Evolutionary conservation across 1,284 basidiomycete genomes (phyloP).

Genomic region (Rhodotorula mucilaginosa): DNA sequence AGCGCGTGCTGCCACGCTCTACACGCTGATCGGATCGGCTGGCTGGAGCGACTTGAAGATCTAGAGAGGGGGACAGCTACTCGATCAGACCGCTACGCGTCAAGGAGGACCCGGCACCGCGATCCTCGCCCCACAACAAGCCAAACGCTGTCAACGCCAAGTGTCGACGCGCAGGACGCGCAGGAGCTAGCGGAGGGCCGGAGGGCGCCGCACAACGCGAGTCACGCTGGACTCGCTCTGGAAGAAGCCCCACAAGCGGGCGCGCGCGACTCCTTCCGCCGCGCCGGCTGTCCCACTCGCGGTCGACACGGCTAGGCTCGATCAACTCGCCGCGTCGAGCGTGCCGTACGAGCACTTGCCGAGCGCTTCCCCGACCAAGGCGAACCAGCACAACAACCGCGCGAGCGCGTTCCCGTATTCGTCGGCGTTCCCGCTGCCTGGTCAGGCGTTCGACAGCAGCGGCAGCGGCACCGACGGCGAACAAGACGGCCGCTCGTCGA

Average conservation of each 20-base stretch:
- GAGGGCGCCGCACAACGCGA: neutral
- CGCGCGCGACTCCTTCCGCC: neutral
- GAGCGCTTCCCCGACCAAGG: conserved; percentile 25
- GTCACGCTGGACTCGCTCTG: conserved; percentile 30
- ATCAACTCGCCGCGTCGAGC: conserved; percentile 19
- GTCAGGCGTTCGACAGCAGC: conserved; percentile 7
- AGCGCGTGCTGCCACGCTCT: no score
- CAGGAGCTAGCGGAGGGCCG: no score
- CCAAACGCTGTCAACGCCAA: neutral
- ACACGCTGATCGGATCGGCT: neutral
- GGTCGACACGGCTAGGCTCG: conserved; percentile 14
- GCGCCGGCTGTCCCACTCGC: neutral
- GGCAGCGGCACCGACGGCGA: neutral
- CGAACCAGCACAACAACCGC: neutral
- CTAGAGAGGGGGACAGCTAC: no score
- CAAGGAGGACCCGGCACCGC: neutral
- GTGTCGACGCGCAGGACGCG: no score
- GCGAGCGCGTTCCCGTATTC: conserved; percentile 28
- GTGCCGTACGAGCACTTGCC: conserved; percentile 29
- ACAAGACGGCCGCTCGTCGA: neutral
- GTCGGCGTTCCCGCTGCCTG: conserved; percentile 21
- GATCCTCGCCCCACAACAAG: neutral
- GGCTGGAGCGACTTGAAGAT: neutral
- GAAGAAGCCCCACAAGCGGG: conserved; percentile 6
- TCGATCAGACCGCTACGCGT: neutral